Evolutionary conservation across 2,329 filamentous ascomycete genomes (phyloP).

Genomic region (Capronia coronata): DNA sequence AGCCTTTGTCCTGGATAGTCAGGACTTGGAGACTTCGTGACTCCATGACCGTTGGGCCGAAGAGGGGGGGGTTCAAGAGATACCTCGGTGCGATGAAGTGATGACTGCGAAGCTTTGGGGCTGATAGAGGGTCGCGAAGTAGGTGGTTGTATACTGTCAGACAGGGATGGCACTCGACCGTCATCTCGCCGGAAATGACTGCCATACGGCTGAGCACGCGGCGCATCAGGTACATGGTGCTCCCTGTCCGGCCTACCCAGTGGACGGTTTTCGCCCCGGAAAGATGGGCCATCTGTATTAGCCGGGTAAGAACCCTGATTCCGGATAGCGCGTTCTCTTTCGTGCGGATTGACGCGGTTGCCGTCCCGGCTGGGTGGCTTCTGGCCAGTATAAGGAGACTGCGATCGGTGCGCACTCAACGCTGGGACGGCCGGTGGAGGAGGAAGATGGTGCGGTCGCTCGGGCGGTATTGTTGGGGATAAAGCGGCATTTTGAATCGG

Average conservation of each 20-base stretch:
- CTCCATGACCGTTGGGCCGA: slow-evolving; percentile 14
- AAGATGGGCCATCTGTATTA: slow-evolving; percentile 17
- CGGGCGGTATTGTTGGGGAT: slow-evolving; percentile 27
- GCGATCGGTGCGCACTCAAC: slow-evolving; percentile 16
- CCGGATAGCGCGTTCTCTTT: slow-evolving; percentile 9
- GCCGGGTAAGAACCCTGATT: slow-evolving; percentile 15
- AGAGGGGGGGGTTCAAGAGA: slow-evolving; percentile 13
- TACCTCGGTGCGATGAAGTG: slow-evolving; percentile 12
- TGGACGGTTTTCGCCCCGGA: slow-evolving; percentile 13
- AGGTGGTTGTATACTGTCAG: slow-evolving; percentile 13
- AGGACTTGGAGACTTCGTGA: slow-evolving; percentile 1
- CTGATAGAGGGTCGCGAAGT: slow-evolving; percentile 19
- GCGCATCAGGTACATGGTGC: slow-evolving; percentile 4
- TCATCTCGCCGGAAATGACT: slow-evolving; percentile 13
- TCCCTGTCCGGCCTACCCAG: slow-evolving; percentile 9
- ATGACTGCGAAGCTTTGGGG: slow-evolving; percentile 20
- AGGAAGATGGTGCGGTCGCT: slow-evolving; percentile 15
- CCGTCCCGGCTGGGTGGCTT: slow-evolving; percentile 18
- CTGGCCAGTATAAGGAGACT: slow-evolving; percentile 20
- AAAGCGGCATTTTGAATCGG: slow-evolving; percentile 27
- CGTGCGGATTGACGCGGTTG: slow-evolving; percentile 11
- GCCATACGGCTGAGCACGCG: slow-evolving; percentile 16
- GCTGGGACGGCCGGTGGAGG: slow-evolving; percentile 17
- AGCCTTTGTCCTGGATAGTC: slow-evolving; percentile 13
- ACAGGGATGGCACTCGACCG: slow-evolving; percentile 13